Percentiles rank a stretch among this genome's conserved stretches.
These are phyloP conservation scores for Coemansia aciculifera DNA, from an alignment of 192 early-diverging fungal genomes.

Conservation along the genomic window DNA sequence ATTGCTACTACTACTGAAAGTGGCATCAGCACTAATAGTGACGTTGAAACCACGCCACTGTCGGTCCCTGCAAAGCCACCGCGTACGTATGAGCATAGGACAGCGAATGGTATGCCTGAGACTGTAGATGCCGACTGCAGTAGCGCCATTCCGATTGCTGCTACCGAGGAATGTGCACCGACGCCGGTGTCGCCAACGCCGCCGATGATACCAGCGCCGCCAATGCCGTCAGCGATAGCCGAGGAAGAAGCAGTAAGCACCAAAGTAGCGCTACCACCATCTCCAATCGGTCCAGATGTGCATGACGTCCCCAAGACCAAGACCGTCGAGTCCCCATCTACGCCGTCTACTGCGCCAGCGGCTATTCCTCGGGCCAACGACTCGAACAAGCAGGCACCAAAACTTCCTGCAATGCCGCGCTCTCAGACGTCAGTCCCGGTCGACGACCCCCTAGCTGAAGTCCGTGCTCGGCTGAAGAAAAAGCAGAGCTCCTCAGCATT, in stretches of 20 bases:
- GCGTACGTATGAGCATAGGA: background rate
- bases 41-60: constrained; percentile 1
- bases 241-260: background rate
- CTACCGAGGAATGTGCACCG: background rate
- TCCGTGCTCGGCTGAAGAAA: constrained; percentile 45
- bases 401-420: constrained; percentile 27
- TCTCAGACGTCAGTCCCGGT: constrained; percentile 19
- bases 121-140: background rate
- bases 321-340: constrained; percentile 6
- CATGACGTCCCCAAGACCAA: constrained; percentile 9
- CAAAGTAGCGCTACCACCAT: background rate
- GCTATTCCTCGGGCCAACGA: constrained; percentile 20
- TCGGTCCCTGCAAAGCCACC: constrained; percentile 19
- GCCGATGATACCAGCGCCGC: background rate
- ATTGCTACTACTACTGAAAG: background rate
- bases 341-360: constrained; percentile 11
- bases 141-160: background rate
- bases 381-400: constrained; percentile 1
- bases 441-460: constrained; percentile 37
- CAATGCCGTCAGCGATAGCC: background rate
- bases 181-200: constrained; percentile 1
- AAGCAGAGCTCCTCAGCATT: constrained; percentile 47
- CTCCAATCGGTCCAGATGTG: background rate
- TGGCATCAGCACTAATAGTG: background rate
- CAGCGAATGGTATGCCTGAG: background rate